phyloP scores from a whole-genome alignment of 495 filamentous ascomycete genomes.

The Xylaria venustula region DNA sequence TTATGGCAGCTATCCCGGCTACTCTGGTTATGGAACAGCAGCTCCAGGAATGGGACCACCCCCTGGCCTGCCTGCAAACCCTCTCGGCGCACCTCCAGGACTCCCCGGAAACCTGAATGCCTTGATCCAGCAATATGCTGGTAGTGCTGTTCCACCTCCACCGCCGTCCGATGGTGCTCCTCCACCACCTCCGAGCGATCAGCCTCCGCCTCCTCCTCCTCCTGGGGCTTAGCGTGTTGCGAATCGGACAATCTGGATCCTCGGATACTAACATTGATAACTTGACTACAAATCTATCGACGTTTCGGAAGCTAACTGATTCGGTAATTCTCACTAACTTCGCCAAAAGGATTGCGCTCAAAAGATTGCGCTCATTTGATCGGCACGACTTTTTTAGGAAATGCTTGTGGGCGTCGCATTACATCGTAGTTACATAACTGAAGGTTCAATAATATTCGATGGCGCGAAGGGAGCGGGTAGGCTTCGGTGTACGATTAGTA shows the following conservation, averaged over 20 bases:
- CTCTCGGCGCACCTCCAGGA: constrained; percentile 60
- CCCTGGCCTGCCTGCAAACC: constrained; percentile 57
- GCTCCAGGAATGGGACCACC: constrained; percentile 56
- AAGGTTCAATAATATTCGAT: not conserved
- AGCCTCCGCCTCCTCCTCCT: constrained; percentile 74
- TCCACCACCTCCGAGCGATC: constrained; percentile 73
- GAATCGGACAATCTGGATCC: constrained; percentile 7
- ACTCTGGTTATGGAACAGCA: constrained; percentile 10
- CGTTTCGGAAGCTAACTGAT: constrained; percentile 15
- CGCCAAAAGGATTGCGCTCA: constrained; percentile 2
- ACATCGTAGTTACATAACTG: not conserved
- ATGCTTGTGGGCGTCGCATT: not conserved
- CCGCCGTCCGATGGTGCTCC: constrained; percentile 57
- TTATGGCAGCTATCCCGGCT: constrained; percentile 45
- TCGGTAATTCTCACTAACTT: constrained; percentile 14
- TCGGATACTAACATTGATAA: constrained; percentile 22
- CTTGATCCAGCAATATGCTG: constrained; percentile 65
- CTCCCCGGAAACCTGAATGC: constrained; percentile 57
- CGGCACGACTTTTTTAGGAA: constrained; percentile 2
- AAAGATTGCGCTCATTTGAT: not conserved
- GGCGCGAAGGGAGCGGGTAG: not conserved
- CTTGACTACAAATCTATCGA: not conserved
- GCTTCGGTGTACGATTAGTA: constrained; percentile 15
- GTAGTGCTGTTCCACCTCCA: constrained; percentile 57
- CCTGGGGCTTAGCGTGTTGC: constrained; percentile 47